Evolutionary conservation across 805 yeast species (phyloP).

Genomic region (Maudiozyma bulderi): DNA sequence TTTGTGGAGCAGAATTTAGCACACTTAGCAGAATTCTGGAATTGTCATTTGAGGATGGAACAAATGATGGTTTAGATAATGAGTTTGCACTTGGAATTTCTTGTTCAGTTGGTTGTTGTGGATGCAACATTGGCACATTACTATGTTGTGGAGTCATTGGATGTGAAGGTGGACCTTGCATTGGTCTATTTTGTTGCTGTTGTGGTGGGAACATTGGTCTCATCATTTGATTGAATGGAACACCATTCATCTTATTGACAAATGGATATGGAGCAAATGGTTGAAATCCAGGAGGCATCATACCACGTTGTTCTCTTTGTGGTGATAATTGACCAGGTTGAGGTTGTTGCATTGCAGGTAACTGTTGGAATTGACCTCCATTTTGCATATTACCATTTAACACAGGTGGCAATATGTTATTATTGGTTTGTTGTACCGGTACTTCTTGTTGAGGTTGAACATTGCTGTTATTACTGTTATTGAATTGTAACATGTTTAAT

Average conservation of each 20-base stretch:
- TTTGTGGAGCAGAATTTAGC: constrained; percentile 13
- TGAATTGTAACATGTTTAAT: constrained; percentile 42
- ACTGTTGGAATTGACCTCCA: background rate
- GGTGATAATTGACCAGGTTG: constrained; percentile 6
- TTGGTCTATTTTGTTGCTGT: no score
- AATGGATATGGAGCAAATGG: constrained; percentile 30
- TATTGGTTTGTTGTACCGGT: background rate
- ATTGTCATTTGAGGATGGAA: constrained; percentile 11
- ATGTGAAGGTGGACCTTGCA: background rate
- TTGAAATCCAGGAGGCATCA: constrained; percentile 13
- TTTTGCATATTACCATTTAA: background rate
- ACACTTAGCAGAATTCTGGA: constrained; percentile 30
- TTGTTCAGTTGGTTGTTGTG: constrained; percentile 5
- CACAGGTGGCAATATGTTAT: background rate
- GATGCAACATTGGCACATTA: constrained; percentile 4
- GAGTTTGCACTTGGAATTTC: constrained; percentile 33
- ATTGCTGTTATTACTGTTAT: constrained; percentile 1
- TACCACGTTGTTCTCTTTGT: constrained; percentile 5
- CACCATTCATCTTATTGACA: constrained; percentile 9
- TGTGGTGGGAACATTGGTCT: constrained; percentile 4
- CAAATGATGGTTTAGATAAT: constrained; percentile 31
- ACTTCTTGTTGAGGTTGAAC: no score
- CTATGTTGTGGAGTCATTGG: constrained; percentile 1
- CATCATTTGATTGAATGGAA: constrained; percentile 1
- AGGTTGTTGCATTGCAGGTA: constrained; percentile 3